These are phyloP conservation scores for Plantago major DNA, from an alignment of 257 asterid species.

Conservation along the genomic window DNA sequence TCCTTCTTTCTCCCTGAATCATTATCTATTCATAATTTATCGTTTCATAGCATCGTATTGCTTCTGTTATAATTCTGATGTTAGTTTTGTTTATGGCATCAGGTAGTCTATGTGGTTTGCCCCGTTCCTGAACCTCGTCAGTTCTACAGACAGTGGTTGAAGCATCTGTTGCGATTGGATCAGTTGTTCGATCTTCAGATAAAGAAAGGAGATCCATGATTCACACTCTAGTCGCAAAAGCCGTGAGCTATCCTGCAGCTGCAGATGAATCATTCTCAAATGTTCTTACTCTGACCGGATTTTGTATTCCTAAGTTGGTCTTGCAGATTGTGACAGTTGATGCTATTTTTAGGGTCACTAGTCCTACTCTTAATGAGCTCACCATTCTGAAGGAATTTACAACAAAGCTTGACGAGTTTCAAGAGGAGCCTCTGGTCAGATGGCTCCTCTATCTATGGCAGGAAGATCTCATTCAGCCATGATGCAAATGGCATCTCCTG, in stretches of 20 bases:
- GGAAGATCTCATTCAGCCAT: slow-evolving; percentile 69
- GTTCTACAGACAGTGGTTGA: slow-evolving; percentile 86
- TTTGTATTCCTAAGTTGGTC: slow-evolving; percentile 84
- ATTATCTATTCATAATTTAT: too few relatives aligned
- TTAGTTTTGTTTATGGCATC: slow-evolving; percentile 25
- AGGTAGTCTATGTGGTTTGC: slow-evolving; percentile 97
- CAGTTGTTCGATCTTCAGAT: slow-evolving; percentile 78
- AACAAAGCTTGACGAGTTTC: slow-evolving; percentile 85
- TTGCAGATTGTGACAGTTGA: slow-evolving; percentile 96
- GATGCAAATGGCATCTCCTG: slow-evolving; percentile 72
- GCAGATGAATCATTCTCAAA: slow-evolving; percentile 89
- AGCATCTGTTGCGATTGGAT: slow-evolving; percentile 87
- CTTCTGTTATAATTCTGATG: slow-evolving; percentile 9
- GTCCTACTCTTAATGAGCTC: slow-evolving; percentile 82
- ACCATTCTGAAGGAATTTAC: slow-evolving; percentile 82
- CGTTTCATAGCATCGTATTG: background rate
- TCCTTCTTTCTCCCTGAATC: too few relatives aligned
- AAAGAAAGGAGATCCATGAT: slow-evolving; percentile 81
- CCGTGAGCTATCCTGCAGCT: slow-evolving; percentile 75
- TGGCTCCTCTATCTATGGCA: slow-evolving; percentile 38
- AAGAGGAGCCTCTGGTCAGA: slow-evolving; percentile 66
- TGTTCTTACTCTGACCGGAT: slow-evolving; percentile 86
- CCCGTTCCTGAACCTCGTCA: slow-evolving; percentile 99
- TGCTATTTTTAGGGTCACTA: slow-evolving; percentile 90
- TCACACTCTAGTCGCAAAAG: slow-evolving; percentile 97